Evolutionary conservation across 2,329 filamentous ascomycete genomes (phyloP), one percentile per base, ranked within the genome.

Genomic region (Fusarium circinatum): DNA sequence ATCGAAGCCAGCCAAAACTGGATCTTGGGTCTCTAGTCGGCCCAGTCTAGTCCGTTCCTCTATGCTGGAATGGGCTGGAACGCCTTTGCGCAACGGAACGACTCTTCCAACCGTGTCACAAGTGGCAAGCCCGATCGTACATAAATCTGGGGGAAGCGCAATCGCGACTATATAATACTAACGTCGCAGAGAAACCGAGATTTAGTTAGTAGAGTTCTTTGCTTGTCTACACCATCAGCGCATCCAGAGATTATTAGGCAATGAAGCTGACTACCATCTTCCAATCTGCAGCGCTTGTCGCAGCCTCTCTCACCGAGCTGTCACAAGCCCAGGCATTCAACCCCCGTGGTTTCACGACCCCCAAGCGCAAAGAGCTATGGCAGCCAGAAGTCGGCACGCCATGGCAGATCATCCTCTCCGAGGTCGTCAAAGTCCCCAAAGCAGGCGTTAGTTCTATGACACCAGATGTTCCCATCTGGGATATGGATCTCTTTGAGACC

Each of bases 381-480:
- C 82, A 84, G 59, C 90, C 90, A 2, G 74, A 78, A 1, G 84
- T 86, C 20, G 86, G 84, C 13, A 81, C 83, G 3, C 85, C 85
- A 10, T 92, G 89, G 89, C 90, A 92, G 73, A 92, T 92, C 52
- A 83, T 90, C 32, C 85, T 92, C 4, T 79, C 75, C 34, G 78
- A 82, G 41, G 79, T 80, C 44, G 78, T 88, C 41, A 79, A 81
- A 78, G 76, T 86, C 0, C 67, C 67, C 71, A 47, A 82, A 49
- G 82, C 81, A 18, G 71, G 78, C n/a, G 76, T 80, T n/a, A 68
- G 68, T 1, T 52, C 41, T 4, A 44, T 74, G 3, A 45, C 60
- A 1, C 41, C 84, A 82, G 83, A 91, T 68, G 87, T 89, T 0
- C 81, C 84, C 2, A 82, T 91, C 24, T 82, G 77, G 63, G 80